Conservation (phyloP, 108 stramenopile species). For the Ochromonas danica region DNA sequence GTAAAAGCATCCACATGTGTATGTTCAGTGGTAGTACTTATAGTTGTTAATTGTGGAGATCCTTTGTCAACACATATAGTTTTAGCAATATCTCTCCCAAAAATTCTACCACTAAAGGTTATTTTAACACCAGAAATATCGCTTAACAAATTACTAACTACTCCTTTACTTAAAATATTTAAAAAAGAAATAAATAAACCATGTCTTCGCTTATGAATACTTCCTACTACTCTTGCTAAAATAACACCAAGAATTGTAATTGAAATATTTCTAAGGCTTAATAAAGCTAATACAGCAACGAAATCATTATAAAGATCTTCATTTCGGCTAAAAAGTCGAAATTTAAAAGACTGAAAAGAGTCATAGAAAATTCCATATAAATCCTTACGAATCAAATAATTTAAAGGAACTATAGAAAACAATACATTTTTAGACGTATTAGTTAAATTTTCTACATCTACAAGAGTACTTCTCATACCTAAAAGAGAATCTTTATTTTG, state of each 20-base stretch:
- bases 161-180: conserved; percentile 17
- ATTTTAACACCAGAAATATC: conserved; percentile 17
- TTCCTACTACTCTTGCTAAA: conserved; percentile 16
- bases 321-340: conserved; percentile 16
- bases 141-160: conserved; percentile 17
- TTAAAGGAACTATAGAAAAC: conserved; percentile 17
- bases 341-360: conserved; percentile 17
- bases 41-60: conserved; percentile 17
- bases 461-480: conserved; percentile 15
- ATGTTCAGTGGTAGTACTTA: conserved; percentile 16
- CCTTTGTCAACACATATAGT: conserved; percentile 16
- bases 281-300: conserved; percentile 16
- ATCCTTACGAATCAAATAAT: conserved; percentile 17
- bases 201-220: conserved; percentile 16
- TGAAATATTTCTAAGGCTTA: conserved; percentile 17
- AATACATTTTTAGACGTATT: conserved; percentile 17
- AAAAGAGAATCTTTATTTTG: conserved; percentile 17
- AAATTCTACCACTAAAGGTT: conserved; percentile 17
- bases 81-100: conserved; percentile 16
- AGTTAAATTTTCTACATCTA: conserved; percentile 17
- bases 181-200: conserved; percentile 18
- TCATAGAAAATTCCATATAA: conserved; percentile 17
- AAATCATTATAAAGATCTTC: conserved; percentile 17
- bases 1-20: conserved; percentile 15
- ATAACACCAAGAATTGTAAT: conserved; percentile 17